Conservation (phyloP, 345 rosid species). For the Litchi chinensis region DNA sequence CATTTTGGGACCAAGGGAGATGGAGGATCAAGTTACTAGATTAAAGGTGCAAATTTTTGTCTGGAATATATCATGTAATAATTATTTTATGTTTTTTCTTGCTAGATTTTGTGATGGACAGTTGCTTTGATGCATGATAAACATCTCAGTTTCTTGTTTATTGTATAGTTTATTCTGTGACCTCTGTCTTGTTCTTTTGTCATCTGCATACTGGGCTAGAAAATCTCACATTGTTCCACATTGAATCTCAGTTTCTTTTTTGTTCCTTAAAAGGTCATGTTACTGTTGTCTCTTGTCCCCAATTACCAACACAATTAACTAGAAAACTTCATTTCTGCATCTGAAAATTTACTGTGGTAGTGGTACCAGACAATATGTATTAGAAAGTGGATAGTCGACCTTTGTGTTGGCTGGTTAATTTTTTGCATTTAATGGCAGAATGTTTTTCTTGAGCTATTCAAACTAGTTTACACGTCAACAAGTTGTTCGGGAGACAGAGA, state of each 20-base stretch:
- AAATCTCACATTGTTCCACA: not conserved
- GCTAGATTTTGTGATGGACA: not conserved
- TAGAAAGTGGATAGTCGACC: not conserved
- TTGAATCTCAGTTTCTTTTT: not conserved
- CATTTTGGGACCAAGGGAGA: conserved; percentile 43
- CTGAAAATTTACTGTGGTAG: not conserved
- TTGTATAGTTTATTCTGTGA: conserved; percentile 6
- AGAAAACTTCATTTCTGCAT: not conserved
- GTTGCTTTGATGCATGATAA: conserved; percentile 17
- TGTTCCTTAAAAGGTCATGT: not conserved
- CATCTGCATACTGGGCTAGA: not conserved
- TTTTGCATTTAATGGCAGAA: not conserved
- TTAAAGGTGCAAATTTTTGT: conserved; percentile 47
- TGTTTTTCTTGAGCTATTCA: not conserved
- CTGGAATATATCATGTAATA: conserved; percentile 4
- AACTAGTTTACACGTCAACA: conserved; percentile 1
- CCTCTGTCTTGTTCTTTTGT: not conserved
- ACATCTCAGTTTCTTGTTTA: not conserved
- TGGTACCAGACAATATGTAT: not conserved
- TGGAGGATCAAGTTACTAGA: conserved; percentile 46
- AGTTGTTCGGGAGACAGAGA: not conserved
- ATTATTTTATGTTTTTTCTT: not conserved
- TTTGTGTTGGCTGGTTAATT: not conserved
- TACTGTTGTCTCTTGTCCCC: not conserved
- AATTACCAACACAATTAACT: not conserved